Evolutionary conservation across 306 rosid genomes (phyloP).

Genomic region (Mimosa pudica): DNA sequence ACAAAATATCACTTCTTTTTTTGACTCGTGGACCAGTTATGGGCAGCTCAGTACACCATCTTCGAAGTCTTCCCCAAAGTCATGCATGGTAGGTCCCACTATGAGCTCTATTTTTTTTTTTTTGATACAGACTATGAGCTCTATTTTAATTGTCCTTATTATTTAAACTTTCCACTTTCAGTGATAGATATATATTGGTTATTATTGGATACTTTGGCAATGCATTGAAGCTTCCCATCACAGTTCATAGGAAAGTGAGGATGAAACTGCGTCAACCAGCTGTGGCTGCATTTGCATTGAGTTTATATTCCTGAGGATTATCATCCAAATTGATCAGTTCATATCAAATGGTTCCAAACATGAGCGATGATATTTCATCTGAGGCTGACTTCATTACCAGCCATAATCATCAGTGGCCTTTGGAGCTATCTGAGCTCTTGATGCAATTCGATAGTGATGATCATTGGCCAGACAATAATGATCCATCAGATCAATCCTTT

Average conservation of each 20-base stretch:
- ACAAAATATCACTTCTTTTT: background rate
- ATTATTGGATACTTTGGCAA: constrained; percentile 37
- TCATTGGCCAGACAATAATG: constrained; percentile 40
- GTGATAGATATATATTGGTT: background rate
- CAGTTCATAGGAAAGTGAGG: constrained; percentile 56
- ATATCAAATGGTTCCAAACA: constrained; percentile 28
- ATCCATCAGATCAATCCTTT: constrained; percentile 23
- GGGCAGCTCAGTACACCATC: background rate
- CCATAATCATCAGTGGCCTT: background rate
- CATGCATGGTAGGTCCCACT: constrained; percentile 51
- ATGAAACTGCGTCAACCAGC: constrained; percentile 55
- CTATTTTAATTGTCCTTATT: background rate
- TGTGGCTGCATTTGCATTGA: background rate
- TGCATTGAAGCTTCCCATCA: constrained; percentile 66
- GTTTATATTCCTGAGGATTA: constrained; percentile 24
- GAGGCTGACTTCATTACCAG: constrained; percentile 42
- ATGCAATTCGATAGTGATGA: background rate
- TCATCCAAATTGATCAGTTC: constrained; percentile 19
- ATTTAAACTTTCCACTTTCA: background rate
- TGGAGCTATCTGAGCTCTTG: background rate
- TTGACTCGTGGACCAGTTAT: constrained; percentile 42
- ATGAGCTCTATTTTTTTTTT: background rate
- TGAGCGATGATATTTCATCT: constrained; percentile 48
- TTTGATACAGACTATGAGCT: constrained; percentile 28
- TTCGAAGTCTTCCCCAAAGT: constrained; percentile 55